These are phyloP conservation scores for Corynascus novoguineensis DNA, from an alignment of 495 filamentous ascomycete genomes.

Conservation along the genomic window DNA sequence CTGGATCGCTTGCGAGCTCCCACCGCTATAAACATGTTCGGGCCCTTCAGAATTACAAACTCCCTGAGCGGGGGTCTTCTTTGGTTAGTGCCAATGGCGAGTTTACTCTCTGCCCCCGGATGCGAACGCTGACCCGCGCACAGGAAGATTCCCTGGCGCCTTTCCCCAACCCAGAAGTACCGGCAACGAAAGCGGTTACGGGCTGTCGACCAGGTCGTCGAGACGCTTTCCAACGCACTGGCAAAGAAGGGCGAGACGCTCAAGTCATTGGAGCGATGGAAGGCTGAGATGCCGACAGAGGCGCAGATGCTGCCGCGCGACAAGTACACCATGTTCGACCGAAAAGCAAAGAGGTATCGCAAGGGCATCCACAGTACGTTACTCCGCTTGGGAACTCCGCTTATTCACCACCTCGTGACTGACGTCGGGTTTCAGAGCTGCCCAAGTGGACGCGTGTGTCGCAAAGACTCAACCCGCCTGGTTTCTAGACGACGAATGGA, in stretches of 20 bases:
- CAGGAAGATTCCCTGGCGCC: conserved; percentile 98
- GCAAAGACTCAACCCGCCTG: conserved; percentile 87
- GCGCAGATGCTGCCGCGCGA: conserved; percentile 92
- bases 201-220: conserved; percentile 77
- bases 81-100: conserved; percentile 51
- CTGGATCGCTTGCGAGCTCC: conserved; percentile 13
- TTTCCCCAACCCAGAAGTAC: conserved; percentile 82
- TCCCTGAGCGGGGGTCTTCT: conserved; percentile 74
- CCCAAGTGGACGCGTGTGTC: conserved; percentile 96
- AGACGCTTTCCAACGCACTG: conserved; percentile 68
- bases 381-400: not conserved
- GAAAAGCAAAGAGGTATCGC: conserved; percentile 89
- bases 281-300: conserved; percentile 90
- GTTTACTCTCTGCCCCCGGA: no score
- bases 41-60: conserved; percentile 72
- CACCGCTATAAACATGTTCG: conserved; percentile 55
- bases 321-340: conserved; percentile 97
- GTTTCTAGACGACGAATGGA: conserved; percentile 59
- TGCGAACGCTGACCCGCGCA: conserved; percentile 9
- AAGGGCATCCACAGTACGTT: conserved; percentile 94
- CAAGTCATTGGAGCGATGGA: conserved; percentile 80
- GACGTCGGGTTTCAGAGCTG: conserved; percentile 53
- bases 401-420: conserved; percentile 21
- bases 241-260: conserved; percentile 61
- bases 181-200: conserved; percentile 83